These are phyloP conservation scores for Aspergillus affinis DNA, from an alignment of 495 filamentous ascomycete species.

Conservation along the genomic window DNA sequence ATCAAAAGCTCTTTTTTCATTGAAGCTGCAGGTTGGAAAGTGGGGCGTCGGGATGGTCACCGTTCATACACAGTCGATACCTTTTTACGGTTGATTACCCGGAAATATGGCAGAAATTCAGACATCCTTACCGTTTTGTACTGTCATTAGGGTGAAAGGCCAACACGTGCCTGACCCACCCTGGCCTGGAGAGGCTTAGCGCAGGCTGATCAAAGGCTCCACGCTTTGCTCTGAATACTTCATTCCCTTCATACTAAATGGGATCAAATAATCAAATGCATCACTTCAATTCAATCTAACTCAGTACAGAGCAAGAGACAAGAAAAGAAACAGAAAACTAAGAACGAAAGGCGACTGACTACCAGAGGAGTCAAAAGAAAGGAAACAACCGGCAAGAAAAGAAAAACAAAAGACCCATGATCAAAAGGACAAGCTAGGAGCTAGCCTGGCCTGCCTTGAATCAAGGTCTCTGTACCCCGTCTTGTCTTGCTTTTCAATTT, in stretches of 20 bases:
- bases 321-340: neutral
- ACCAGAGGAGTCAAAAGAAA: constrained; percentile 1
- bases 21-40: neutral
- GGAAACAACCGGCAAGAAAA: neutral
- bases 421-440: neutral
- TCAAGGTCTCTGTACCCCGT: neutral
- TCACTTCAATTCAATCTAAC: constrained; percentile 4
- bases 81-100: neutral
- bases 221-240: neutral
- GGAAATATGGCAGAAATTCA: too few species aligned
- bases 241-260: neutral
- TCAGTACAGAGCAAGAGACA: constrained; percentile 6
- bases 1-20: constrained; percentile 9
- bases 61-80: neutral
- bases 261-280: neutral
- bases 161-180: neutral
- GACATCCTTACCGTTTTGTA: neutral
- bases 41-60: neutral
- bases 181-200: neutral
- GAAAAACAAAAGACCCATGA: neutral
- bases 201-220: neutral
- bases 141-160: neutral
- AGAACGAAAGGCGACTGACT: constrained; percentile 1
- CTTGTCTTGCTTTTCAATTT: neutral
- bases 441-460: neutral